Evolutionary conservation across 345 rosid species (phyloP), one percentile per base, ranked within the genome.

Genomic region (Arabidopsis arenosa): DNA sequence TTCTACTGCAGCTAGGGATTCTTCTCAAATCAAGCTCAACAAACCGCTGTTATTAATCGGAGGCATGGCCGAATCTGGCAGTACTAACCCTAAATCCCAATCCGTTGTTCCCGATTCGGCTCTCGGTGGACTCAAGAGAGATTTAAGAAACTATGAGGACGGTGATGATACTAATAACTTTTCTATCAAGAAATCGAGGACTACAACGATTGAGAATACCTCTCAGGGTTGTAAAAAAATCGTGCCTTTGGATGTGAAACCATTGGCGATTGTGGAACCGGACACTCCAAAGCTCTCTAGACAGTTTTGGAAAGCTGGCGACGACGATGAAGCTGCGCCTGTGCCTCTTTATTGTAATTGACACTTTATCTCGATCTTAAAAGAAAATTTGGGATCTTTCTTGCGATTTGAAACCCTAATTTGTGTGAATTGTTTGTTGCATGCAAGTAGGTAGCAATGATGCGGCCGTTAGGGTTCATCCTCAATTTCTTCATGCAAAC

Each of bases 401-500:
- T 14, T 37, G 51, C 2, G 40, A 53, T 26, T 23, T 10, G 11
- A 39, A 53, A 39, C 72, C 60, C 61, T 67, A 43, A 63, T 62
- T 56, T 26, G 17, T 23, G 66, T 47, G 21, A 18, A 36, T 54
- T 64, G 12, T 28, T 37, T 63, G 45, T 13, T 61, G 60, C 75
- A 82, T 62, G 66, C 36, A 41, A 51, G 82, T 80, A 79, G 90
- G 90, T 49, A 79, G 83, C 75, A 93, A 91, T 73, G 92, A 82
- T 80, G 80, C 80, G 35, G 71, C 80, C 21, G 90, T 88, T 43
- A 83, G 97, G 79, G 97, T 93, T 49, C 98, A 93, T 82, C 98
- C 98, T 9, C 92, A 84, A 65, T 93, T 93, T 71, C 84, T 93
- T 68, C 98, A 91, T 83, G 90, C 96, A 1, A 93, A 93, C 64